Conservation (phyloP, 768 basidiomycete genomes). For the Rickenella mellea region DNA sequence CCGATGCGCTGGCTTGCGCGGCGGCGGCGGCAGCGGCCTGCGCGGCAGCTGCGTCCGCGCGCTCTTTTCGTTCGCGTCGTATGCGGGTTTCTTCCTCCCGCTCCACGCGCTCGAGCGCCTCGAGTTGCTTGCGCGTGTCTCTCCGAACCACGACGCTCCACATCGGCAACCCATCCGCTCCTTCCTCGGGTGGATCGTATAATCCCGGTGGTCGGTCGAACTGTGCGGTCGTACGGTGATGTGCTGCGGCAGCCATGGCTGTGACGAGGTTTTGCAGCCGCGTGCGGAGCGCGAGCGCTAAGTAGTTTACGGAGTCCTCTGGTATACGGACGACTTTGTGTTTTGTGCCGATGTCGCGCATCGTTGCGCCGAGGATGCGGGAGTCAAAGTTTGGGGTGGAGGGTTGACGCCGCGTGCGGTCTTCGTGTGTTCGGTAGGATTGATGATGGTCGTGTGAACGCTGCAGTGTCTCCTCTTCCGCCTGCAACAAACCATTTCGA, state of each 20-base stretch:
- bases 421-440: slow-evolving; percentile 59
- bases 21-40: slow-evolving; percentile 51
- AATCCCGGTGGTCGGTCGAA: slow-evolving; percentile 58
- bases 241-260: slow-evolving; percentile 57
- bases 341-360: slow-evolving; percentile 56
- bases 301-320: slow-evolving; percentile 66
- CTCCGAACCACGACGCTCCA: slow-evolving; percentile 73
- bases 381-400: slow-evolving; percentile 60
- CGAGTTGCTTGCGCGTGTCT: slow-evolving; percentile 73
- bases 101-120: slow-evolving; percentile 66
- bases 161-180: slow-evolving; percentile 46
- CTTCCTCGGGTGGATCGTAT: too few relatives aligned
- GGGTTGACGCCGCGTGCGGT: slow-evolving; percentile 73
- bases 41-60: slow-evolving; percentile 62
- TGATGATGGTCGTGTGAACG: slow-evolving; percentile 53
- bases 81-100: slow-evolving; percentile 75
- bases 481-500: slow-evolving; percentile 33
- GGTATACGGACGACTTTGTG: slow-evolving; percentile 62
- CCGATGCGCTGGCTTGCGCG: slow-evolving; percentile 5
- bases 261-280: slow-evolving; percentile 63
- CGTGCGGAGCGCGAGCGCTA: slow-evolving; percentile 69
- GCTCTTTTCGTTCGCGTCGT: slow-evolving; percentile 70
- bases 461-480: slow-evolving; percentile 78
- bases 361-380: slow-evolving; percentile 50
- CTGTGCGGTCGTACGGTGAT: slow-evolving; percentile 62